phyloP scores from a whole-genome alignment of 2,329 filamentous ascomycete species.

The Cladorrhinum sp. region DNA sequence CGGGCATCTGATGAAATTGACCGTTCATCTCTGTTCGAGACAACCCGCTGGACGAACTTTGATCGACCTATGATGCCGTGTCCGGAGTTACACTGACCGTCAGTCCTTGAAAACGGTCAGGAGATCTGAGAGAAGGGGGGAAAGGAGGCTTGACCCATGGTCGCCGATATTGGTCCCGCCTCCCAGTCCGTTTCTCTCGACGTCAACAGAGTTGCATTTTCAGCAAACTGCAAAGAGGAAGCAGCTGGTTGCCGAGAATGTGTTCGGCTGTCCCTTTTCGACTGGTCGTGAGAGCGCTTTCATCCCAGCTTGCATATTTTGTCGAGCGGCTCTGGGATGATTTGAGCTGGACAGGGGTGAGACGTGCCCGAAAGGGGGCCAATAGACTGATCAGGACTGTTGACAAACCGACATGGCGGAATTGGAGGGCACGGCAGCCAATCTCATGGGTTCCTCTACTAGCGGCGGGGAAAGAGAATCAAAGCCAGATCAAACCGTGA shows the following conservation, averaged over 20 bases:
- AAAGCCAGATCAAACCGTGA: neutral
- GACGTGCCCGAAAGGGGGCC: neutral
- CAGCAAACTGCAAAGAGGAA: neutral
- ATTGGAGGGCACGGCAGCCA: neutral
- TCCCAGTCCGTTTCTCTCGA: neutral
- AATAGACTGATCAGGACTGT: constrained; percentile 2
- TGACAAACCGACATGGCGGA: neutral
- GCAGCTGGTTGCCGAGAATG: neutral
- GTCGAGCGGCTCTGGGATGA: constrained; percentile 2
- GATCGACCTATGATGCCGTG: neutral
- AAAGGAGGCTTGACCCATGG: neutral
- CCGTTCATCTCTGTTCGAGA: neutral
- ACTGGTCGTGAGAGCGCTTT: neutral
- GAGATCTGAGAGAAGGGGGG: neutral
- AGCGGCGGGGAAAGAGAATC: neutral
- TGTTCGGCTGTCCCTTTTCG: neutral
- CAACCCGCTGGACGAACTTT: neutral
- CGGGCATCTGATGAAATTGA: neutral
- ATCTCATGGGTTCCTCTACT: neutral
- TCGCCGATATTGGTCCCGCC: neutral
- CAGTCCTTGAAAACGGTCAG: neutral
- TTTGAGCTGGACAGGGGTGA: constrained; percentile 8
- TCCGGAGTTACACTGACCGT: neutral
- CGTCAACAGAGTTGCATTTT: neutral
- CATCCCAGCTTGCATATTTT: constrained; percentile 1